Base-by-base conservation (phyloP, 2,329 filamentous ascomycete species). In the Aspergillus proliferans region DNA sequence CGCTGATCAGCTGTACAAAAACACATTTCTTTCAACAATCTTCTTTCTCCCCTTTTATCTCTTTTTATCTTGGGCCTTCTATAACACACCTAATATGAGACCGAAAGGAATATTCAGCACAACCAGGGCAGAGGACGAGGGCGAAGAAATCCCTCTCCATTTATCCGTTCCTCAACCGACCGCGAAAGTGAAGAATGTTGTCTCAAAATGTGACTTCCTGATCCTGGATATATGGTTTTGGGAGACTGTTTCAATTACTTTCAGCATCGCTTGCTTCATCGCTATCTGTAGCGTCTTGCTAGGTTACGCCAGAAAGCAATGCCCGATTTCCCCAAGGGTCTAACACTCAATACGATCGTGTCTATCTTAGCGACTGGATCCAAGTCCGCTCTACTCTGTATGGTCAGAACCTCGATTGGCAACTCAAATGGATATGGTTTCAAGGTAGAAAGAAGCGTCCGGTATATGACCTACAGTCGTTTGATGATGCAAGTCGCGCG, bases 371-470 rank as follows among this genome's bases (percentile, higher is more conserved):
- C 56, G 19, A 51, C 54, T 24, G 48, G 47, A 43, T 53, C 52
- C 36, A 57, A 58, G 33, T 51, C 56, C 10, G 49, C 51, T 1
- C 43, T 60, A 36, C 34, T 56, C 14, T 44, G 53, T 5, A 47
- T 55, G 4, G n/a, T 58, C 4, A 50, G 52, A 24, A 46, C 52
- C 30, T 48, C 49, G 30, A 55, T 58, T 10, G 52, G 21, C 57
- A 60, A 40, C 40, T 56, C 14, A 62, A 60, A 47, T 61, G 59
- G 58, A 51, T 57, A 10, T 55, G 51, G 45, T 60, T 59, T 28
- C 46, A 21, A 21, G 21, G 21, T 4, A 4, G 46, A 34, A 15
- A 42, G 3, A 46, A 47, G 15, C 46, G 49, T 12, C 45, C 49
- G 14, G 49, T 58, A 15, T 24, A 47, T 36, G 46, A 54, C n/a